phyloP scores from a whole-genome alignment of 2,329 filamentous ascomycete species.

The Penicillium janthinellum region DNA sequence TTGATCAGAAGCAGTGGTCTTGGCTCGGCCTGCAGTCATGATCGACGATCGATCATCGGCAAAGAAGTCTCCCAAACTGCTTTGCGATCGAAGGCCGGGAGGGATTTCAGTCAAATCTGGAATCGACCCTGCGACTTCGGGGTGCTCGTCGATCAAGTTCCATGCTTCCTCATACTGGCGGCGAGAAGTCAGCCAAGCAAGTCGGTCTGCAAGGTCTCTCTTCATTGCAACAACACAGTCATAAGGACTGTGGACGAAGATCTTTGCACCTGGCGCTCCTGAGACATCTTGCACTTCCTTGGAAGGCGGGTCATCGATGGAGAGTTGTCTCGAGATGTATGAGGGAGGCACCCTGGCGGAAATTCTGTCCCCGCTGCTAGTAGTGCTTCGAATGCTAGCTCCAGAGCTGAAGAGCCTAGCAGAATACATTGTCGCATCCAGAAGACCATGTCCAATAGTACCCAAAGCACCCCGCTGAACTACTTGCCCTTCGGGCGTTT shows the following conservation, averaged over 20 bases:
- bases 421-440: constrained; percentile 88
- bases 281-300: constrained; percentile 53
- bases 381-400: constrained; percentile 69
- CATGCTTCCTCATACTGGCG: constrained; percentile 82
- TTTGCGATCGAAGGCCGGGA: constrained; percentile 38
- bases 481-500: constrained; percentile 61
- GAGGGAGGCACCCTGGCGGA: constrained; percentile 55
- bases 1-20: constrained; percentile 71
- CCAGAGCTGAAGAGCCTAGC: constrained; percentile 83
- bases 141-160: constrained; percentile 85
- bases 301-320: constrained; percentile 37
- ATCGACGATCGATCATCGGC: constrained; percentile 68
- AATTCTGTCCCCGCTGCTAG: constrained; percentile 58
- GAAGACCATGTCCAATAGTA: constrained; percentile 72
- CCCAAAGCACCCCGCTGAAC: constrained; percentile 75
- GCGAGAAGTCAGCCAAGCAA: constrained; percentile 81
- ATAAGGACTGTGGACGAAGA: constrained; percentile 95
- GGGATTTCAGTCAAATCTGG: constrained; percentile 40
- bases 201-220: constrained; percentile 80
- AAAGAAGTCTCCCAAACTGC: constrained; percentile 67
- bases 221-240: constrained; percentile 93
- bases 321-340: constrained; percentile 58
- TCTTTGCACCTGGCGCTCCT: constrained; percentile 66
- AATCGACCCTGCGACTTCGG: constrained; percentile 61
- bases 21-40: constrained; percentile 59